Conservation (phyloP, 495 filamentous ascomycete species). For the Acidomyces sp. region DNA sequence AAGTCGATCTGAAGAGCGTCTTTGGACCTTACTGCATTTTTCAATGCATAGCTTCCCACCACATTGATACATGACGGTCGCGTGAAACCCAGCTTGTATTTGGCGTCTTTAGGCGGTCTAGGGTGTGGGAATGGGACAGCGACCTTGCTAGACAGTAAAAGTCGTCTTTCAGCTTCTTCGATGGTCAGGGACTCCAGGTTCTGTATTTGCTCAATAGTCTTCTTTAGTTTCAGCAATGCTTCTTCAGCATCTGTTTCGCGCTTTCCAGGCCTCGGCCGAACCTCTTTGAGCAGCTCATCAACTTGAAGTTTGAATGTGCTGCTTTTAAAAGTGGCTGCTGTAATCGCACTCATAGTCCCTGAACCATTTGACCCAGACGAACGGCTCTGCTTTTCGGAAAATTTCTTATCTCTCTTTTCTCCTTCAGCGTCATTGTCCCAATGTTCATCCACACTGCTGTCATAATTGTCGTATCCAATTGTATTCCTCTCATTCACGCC, state of each 20-base stretch:
- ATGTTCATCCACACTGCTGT: background rate
- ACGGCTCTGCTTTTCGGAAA: background rate
- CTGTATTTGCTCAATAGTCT: constrained; percentile 58
- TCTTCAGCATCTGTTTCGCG: constrained; percentile 52
- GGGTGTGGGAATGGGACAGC: constrained; percentile 71
- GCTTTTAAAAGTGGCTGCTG: constrained; percentile 39
- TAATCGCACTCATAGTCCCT: constrained; percentile 1
- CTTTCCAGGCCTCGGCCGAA: constrained; percentile 54
- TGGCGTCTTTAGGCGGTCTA: constrained; percentile 52
- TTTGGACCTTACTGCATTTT: constrained; percentile 52
- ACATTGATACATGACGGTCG: constrained; percentile 72
- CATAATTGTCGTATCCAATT: background rate
- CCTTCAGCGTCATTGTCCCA: too few relatives aligned
- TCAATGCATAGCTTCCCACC: constrained; percentile 72
- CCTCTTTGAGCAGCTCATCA: constrained; percentile 63
- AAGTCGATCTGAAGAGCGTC: constrained; percentile 56
- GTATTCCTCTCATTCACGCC: background rate
- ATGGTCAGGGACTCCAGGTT: constrained; percentile 41
- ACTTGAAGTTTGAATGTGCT: constrained; percentile 78
- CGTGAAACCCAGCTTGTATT: constrained; percentile 67
- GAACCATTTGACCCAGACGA: background rate
- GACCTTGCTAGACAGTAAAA: constrained; percentile 53
- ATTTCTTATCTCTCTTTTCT: background rate
- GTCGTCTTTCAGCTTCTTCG: constrained; percentile 48
- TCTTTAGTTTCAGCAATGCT: constrained; percentile 58